These are phyloP conservation scores for Phlebiopsis gigantea DNA, from an alignment of 768 basidiomycete genomes.

Conservation along the genomic window DNA sequence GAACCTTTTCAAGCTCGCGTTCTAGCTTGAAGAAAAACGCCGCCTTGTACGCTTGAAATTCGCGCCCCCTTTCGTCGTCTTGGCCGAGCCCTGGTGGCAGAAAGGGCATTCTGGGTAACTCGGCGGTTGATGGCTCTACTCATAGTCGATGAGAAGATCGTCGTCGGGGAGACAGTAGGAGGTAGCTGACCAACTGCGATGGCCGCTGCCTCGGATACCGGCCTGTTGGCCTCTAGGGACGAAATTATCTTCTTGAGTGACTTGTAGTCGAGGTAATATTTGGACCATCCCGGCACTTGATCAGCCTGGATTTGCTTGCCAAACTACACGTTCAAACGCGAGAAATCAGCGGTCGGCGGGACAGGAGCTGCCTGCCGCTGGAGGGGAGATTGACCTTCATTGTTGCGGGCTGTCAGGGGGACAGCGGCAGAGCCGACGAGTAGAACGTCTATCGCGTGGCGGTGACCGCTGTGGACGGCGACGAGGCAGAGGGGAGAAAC, in stretches of 20 bases:
- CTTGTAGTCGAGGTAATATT: slow-evolving; percentile 97
- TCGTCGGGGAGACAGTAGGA: neutral
- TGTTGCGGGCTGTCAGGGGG: slow-evolving; percentile 5
- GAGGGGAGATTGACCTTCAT: slow-evolving; percentile 27
- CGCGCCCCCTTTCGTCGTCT: slow-evolving; percentile 71
- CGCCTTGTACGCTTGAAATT: slow-evolving; percentile 92
- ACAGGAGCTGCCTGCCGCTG: slow-evolving; percentile 5
- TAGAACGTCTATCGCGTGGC: neutral
- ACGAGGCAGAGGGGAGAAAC: slow-evolving; percentile 2
- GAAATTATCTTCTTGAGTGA: slow-evolving; percentile 98
- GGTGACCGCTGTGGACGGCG: slow-evolving; percentile 8
- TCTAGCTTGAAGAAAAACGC: slow-evolving; percentile 99
- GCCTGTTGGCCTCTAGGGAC: slow-evolving; percentile 84
- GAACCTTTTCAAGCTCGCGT: slow-evolving; percentile 93
- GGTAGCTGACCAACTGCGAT: slow-evolving; percentile 63
- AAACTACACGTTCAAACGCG: slow-evolving; percentile 51
- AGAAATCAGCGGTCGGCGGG: slow-evolving; percentile 12
- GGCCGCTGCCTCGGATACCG: slow-evolving; percentile 85
- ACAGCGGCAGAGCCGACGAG: neutral
- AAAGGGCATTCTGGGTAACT: slow-evolving; percentile 40
- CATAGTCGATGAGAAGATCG: neutral
- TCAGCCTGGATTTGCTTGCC: slow-evolving; percentile 96
- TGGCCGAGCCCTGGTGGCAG: slow-evolving; percentile 48
- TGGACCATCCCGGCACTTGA: slow-evolving; percentile 95
- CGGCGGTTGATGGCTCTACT: slow-evolving; percentile 2